Conservation (phyloP, 2,329 filamentous ascomycete genomes). For the Fusarium sp. region DNA sequence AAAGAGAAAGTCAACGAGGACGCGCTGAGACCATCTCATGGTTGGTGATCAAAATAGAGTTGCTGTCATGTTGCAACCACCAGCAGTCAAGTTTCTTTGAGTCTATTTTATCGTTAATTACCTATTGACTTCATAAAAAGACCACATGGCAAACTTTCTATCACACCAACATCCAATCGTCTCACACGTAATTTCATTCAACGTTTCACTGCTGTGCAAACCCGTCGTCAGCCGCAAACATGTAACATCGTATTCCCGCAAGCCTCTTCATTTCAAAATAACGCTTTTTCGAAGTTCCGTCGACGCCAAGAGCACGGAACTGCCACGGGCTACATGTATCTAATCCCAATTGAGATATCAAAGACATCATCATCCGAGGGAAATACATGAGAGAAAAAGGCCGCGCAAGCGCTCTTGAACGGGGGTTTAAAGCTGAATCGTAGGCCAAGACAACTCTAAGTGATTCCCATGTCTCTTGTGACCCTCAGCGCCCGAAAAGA, state of each 20-base stretch:
- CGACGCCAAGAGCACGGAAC: background rate
- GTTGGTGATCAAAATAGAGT: constrained; percentile 5
- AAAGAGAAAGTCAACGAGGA: background rate
- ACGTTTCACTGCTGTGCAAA: background rate
- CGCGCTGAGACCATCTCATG: background rate
- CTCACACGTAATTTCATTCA: background rate
- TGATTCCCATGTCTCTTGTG: constrained; percentile 19
- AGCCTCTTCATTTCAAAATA: constrained; percentile 4
- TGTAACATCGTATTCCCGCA: constrained; percentile 3
- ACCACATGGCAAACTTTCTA: background rate
- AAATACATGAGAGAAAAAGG: background rate
- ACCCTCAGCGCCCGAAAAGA: background rate
- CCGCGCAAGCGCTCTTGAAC: constrained; percentile 17
- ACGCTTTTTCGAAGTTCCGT: background rate
- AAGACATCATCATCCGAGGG: constrained; percentile 14
- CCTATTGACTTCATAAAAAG: too few relatives aligned
- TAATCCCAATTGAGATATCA: constrained; percentile 27
- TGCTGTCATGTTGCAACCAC: constrained; percentile 4
- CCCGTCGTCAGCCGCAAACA: background rate
- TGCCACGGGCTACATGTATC: constrained; percentile 7
- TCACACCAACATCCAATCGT: background rate
- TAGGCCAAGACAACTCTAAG: constrained; percentile 17
- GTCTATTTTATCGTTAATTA: background rate
- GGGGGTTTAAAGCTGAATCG: constrained; percentile 1
- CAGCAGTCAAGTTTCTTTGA: background rate